phyloP scores from a whole-genome alignment of 1,284 basidiomycete species.

The Naganishia liquefaciens region DNA sequence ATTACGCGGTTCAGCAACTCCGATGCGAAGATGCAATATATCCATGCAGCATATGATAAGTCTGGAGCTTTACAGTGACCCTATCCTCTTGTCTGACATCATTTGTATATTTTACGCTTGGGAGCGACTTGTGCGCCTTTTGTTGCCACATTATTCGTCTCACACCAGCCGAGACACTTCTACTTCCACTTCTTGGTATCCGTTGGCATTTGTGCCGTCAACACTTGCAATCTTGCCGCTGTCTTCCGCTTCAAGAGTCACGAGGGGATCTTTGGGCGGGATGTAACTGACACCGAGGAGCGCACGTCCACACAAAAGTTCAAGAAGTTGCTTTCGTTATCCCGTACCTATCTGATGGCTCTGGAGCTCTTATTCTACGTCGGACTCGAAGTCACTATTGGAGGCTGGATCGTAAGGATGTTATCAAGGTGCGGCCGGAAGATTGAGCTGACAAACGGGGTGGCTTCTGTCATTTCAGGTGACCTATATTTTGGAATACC shows the following conservation, averaged over 20 bases:
- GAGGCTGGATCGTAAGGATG: slow-evolving; percentile 31
- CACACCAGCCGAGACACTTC: slow-evolving; percentile 55
- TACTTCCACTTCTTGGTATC: slow-evolving; percentile 67
- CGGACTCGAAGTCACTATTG: slow-evolving; percentile 31
- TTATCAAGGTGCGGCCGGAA: background rate
- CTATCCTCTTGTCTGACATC: background rate
- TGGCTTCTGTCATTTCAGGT: slow-evolving; percentile 5
- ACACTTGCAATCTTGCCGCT: slow-evolving; percentile 55
- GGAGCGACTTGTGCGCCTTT: slow-evolving; percentile 69
- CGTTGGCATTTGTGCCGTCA: slow-evolving; percentile 60
- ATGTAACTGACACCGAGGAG: slow-evolving; percentile 14
- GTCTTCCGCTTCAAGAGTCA: slow-evolving; percentile 63
- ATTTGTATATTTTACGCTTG: slow-evolving; percentile 54
- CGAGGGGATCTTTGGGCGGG: slow-evolving; percentile 54
- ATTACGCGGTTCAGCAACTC: slow-evolving; percentile 50
- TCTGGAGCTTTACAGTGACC: background rate
- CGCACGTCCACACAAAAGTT: slow-evolving; percentile 26
- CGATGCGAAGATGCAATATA: slow-evolving; percentile 62
- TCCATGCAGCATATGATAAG: slow-evolving; percentile 63
- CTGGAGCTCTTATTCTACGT: slow-evolving; percentile 19
- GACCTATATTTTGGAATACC: slow-evolving; percentile 23
- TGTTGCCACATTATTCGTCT: slow-evolving; percentile 67
- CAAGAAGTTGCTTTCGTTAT: slow-evolving; percentile 16
- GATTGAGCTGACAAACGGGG: background rate
- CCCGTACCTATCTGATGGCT: slow-evolving; percentile 16